These are phyloP conservation scores for Amylostereum areolatum DNA, from an alignment of 1,284 basidiomycete genomes.

Conservation along the genomic window DNA sequence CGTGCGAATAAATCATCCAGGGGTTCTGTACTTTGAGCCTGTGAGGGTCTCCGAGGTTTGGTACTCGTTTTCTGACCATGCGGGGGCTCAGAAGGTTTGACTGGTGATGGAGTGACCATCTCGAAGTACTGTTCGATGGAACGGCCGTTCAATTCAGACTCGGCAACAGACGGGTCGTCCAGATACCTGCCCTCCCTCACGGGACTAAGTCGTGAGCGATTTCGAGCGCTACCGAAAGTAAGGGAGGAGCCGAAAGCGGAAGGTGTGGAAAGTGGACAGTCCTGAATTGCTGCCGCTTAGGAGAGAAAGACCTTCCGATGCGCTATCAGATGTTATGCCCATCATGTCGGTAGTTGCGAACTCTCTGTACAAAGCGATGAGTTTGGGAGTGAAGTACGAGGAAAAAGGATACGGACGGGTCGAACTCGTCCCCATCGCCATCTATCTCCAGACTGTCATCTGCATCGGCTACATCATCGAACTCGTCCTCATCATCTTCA, in stretches of 20 bases:
- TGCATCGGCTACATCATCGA: conserved; percentile 42
- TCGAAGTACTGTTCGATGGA: conserved; percentile 37
- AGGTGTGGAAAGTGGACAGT: conserved; percentile 45
- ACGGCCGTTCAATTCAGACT: conserved; percentile 15
- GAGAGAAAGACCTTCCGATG: conserved; percentile 51
- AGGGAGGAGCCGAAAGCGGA: conserved; percentile 42
- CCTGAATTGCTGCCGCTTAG: conserved; percentile 45
- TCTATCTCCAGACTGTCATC: conserved; percentile 55
- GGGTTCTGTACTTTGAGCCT: no score
- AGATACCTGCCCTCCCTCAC: conserved; percentile 46
- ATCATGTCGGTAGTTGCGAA: conserved; percentile 44
- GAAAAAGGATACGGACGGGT: conserved; percentile 49
- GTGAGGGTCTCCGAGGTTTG: no score
- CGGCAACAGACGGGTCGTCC: conserved; percentile 19
- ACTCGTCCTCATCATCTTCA: conserved; percentile 50
- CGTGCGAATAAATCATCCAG: conserved; percentile 39
- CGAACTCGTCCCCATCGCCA: conserved; percentile 58
- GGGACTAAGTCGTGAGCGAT: conserved; percentile 57
- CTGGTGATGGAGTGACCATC: conserved; percentile 31
- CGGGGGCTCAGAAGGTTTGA: no score
- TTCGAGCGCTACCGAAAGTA: conserved; percentile 31
- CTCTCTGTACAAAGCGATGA: conserved; percentile 26
- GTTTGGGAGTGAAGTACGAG: no score
- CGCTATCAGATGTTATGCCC: conserved; percentile 45
- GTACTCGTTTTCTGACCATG: no score